A percentile compares a stretch with the other conserved stretches of the same genome.
Evolutionary conservation across 306 rosid genomes (phyloP).

Genomic region (Prosopis cineraria): DNA sequence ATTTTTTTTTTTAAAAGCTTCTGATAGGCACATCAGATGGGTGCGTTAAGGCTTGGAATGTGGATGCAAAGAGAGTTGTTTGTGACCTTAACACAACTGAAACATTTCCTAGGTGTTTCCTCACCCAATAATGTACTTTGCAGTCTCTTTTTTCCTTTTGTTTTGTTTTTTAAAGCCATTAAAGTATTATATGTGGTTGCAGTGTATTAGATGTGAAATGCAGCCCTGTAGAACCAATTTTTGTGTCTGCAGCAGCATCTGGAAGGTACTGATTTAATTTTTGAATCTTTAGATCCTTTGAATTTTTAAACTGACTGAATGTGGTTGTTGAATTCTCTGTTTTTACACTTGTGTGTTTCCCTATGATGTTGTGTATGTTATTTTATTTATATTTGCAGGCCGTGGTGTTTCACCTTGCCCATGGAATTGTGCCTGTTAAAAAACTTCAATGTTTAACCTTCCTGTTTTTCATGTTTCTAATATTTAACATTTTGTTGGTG

Average conservation of each 20-base stretch:
- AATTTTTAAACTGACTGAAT: slow-evolving; percentile 14
- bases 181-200: slow-evolving; percentile 35
- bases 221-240: slow-evolving; percentile 95
- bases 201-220: slow-evolving; percentile 94
- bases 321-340: slow-evolving; percentile 14
- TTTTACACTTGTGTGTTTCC: slow-evolving; percentile 1
- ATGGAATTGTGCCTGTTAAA: background rate
- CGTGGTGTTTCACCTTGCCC: background rate
- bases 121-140: background rate
- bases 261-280: slow-evolving; percentile 61
- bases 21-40: slow-evolving; percentile 93
- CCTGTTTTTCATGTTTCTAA: slow-evolving; percentile 8
- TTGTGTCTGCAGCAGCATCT: slow-evolving; percentile 95
- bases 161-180: background rate
- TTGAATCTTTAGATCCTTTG: slow-evolving; percentile 16
- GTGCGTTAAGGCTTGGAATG: slow-evolving; percentile 97
- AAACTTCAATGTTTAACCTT: slow-evolving; percentile 19
- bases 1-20: slow-evolving; percentile 69
- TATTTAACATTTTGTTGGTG: no score
- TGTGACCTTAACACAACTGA: slow-evolving; percentile 87
- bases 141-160: background rate
- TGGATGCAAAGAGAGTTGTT: slow-evolving; percentile 94
- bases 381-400: slow-evolving; percentile 18
- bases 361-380: slow-evolving; percentile 10
- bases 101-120: slow-evolving; percentile 79